Percentiles rank a stretch among this genome's conserved stretches.
phyloP scores from a whole-genome alignment of 768 basidiomycete species.

The Phanerochaete carnosa region DNA sequence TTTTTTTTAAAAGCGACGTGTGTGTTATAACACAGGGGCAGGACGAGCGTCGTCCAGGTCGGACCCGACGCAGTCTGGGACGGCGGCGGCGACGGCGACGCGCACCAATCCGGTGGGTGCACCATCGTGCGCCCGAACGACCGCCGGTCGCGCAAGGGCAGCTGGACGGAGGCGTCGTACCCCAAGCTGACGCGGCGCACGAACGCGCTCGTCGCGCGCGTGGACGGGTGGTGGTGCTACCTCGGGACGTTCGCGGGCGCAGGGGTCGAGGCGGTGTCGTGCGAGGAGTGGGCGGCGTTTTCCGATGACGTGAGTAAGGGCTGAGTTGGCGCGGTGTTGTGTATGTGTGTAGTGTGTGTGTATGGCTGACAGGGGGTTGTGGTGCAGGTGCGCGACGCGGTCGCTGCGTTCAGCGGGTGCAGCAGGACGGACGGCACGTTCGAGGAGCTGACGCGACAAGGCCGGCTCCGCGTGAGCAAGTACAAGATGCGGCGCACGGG shows the following conservation, averaged over 20 bases:
- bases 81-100: neutral
- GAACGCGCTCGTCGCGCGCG: neutral
- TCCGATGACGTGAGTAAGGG: neutral
- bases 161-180: neutral
- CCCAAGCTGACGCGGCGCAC: neutral
- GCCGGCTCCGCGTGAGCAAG: neutral
- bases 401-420: neutral
- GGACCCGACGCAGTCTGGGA: neutral
- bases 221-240: neutral
- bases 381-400: neutral
- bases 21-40: neutral
- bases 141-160: neutral
- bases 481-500: neutral
- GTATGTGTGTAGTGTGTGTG: neutral
- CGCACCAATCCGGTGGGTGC: neutral
- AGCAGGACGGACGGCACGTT: neutral
- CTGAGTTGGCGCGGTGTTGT: no score
- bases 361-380: neutral
- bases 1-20: neutral
- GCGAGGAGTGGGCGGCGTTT: neutral
- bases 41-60: neutral
- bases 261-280: neutral
- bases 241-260: neutral
- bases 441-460: neutral
- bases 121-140: neutral